Conservation (phyloP, 2,329 filamentous ascomycete species). For the Penicillium sp. region DNA sequence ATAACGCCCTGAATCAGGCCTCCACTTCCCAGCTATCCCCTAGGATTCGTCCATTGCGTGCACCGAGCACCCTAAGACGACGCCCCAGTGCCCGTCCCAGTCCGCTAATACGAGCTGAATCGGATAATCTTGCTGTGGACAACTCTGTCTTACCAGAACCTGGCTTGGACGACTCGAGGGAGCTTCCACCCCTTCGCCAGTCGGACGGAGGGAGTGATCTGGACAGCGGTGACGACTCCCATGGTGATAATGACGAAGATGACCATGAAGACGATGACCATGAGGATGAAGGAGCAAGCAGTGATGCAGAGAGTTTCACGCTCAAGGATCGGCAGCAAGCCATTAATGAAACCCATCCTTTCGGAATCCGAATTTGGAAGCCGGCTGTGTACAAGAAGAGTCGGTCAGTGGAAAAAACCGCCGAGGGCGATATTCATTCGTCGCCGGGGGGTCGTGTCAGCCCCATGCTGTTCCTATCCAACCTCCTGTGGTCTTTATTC, state of each 20-base stretch:
- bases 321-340: conserved; percentile 94
- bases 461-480: conserved; percentile 81
- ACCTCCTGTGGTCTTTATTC: conserved; percentile 81
- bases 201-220: conserved; percentile 31
- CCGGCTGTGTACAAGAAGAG: conserved; percentile 97
- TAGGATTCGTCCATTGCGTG: conserved; percentile 34
- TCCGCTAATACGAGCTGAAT: conserved; percentile 36
- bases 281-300: conserved; percentile 54
- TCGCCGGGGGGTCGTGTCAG: conserved; percentile 84
- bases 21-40: conserved; percentile 34
- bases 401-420: conserved; percentile 91
- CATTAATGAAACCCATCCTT: conserved; percentile 98
- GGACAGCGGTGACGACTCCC: conserved; percentile 29
- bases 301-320: conserved; percentile 96
- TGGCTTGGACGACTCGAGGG: conserved; percentile 20
- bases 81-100: conserved; percentile 35
- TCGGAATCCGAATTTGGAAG: conserved; percentile 98
- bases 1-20: conserved; percentile 50
- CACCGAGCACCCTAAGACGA: conserved; percentile 42
- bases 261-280: conserved; percentile 50
- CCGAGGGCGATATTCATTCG: conserved; percentile 95
- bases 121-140: conserved; percentile 39
- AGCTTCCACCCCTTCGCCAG: conserved; percentile 23
- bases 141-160: conserved; percentile 38
- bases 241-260: conserved; percentile 48